Evolutionary conservation across 306 rosid species (phyloP), one percentile per base, ranked within the genome.

Genomic region (Abrus precatorius): DNA sequence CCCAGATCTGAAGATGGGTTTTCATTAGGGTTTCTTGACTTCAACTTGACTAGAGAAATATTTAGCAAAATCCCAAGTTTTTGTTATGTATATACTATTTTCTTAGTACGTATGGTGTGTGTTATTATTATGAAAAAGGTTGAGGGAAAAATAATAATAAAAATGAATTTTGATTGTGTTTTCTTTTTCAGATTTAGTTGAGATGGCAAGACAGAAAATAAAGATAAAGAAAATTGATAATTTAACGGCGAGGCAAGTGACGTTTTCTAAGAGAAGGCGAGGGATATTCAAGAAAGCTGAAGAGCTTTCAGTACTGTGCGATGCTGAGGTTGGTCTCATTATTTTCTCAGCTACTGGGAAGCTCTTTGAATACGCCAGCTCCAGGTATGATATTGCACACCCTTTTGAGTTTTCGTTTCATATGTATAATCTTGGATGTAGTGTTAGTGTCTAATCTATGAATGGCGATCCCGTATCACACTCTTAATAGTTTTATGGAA

Each of bases 231-330:
- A 76, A 20, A 84, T 84, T 9, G 85, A 84, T 52, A 80, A 80
- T 75, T 14, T 80, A 77, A 75, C 87, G 5, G 87, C 87, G 59
- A 84, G 87, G 82, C 87, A 84, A 9, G 87, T 84, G 7, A 84
- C 87, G 0, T 84, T 84, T n/a, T 84, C 85, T 0, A 84, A 84
- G 55, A 84, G 87, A 54, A 84, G 87, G 41, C 7, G 85, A 75
- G 87, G 87, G 50, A 11, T 84, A 41, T 70, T 84, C 44, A 84
- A 84, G 80, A 84, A 84, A 63, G 87, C 87, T 5, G 14, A 73
- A 10, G 87, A 84, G 67, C 87, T 84, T 70, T 70, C 87, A 1
- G 87, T 84, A 63, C 72, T 84, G 0, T 84, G 87, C 5, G 87
- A 84, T 76, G 87, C 82, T 47, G 79, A 80, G 3, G 76, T 84